These are phyloP conservation scores for Cinchona pubescens DNA, from an alignment of 257 asterid genomes.

Conservation along the genomic window DNA sequence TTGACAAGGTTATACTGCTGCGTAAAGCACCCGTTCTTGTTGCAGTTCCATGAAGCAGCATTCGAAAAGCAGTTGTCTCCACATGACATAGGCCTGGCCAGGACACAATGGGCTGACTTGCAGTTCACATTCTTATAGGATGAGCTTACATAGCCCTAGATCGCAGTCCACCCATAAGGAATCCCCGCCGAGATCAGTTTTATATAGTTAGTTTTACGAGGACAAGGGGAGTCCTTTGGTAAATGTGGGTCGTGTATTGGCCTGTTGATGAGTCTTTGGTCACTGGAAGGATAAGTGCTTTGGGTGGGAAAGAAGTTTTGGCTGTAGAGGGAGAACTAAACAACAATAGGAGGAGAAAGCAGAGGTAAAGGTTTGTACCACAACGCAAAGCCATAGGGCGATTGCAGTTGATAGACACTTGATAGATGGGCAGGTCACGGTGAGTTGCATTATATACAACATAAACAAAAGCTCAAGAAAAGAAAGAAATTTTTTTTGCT, in stretches of 20 bases:
- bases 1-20: neutral
- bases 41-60: neutral
- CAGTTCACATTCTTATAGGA: constrained; percentile 13
- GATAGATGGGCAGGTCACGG: too few species aligned
- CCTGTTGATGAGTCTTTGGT: constrained; percentile 1
- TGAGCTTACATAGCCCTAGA: constrained; percentile 10
- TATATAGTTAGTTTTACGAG: constrained; percentile 15
- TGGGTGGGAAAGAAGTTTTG: constrained; percentile 12
- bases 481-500: too few species aligned
- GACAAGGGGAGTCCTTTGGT: constrained; percentile 22
- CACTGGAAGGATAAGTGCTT: constrained; percentile 1
- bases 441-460: too few species aligned
- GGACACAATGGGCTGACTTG: constrained; percentile 4
- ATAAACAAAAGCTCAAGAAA: too few species aligned
- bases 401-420: too few species aligned
- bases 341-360: neutral
- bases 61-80: neutral
- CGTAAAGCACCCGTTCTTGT: too few species aligned
- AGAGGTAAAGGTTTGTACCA: neutral
- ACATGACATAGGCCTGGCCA: neutral
- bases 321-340: neutral
- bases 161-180: constrained; percentile 25
- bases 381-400: too few species aligned
- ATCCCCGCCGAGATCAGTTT: constrained; percentile 21
- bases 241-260: constrained; percentile 15